Evolutionary conservation across 2,329 filamentous ascomycete genomes (phyloP), one percentile per base, ranked within the genome.

Genomic region (Zymoseptoria passerinii): DNA sequence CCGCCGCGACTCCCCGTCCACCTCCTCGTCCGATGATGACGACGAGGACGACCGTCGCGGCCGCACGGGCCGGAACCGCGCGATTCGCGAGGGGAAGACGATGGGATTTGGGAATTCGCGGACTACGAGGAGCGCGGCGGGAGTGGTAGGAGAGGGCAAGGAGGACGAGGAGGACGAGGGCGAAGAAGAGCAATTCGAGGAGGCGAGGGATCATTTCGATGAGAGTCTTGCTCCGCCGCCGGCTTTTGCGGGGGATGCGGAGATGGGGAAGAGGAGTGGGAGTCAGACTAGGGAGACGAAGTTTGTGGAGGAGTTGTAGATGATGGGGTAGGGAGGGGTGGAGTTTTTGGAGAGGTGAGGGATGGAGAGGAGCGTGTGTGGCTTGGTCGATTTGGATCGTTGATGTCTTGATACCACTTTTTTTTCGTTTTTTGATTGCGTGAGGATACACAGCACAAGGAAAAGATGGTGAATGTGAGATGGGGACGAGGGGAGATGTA

Each of bases 301-400:
- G 64, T 87, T 87, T 63, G 75, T 75, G 52, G 84, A 87, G 72
- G 79, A 81, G 61, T 77, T 85, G 57, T 77, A 65, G 68, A 56
- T 51, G 54, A 84, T 81, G 68, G 81, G 82, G 0, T 78, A 63
- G 8, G 56, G 63, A 35, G 60, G 57, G 51, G 83, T 83, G 48
- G 80, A 76, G 63, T 87, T 87, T 63, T 75, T 75, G 52, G 84
- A 87, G n/a, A n/a, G n/a, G n/a, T n/a, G n/a, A 72, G 79, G 81
- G 23, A 23, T 23, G 61, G 77, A 85, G 57, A 76, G 65, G 68
- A 55, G 52, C 28, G 18, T 52, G 19, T 19, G n/a, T 50, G n/a
- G 8, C 29, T 35, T 57, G 57, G 52, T n/a, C n/a, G n/a, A n/a
- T n/a, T 48, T 48, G 58, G 63, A 19, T 35, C 53, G 54, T 28